Percentiles rank a stretch among this genome's conserved stretches.
These are phyloP conservation scores for Camellia oleifera DNA, from an alignment of 179 eudicot genomes.

Conservation along the genomic window DNA sequence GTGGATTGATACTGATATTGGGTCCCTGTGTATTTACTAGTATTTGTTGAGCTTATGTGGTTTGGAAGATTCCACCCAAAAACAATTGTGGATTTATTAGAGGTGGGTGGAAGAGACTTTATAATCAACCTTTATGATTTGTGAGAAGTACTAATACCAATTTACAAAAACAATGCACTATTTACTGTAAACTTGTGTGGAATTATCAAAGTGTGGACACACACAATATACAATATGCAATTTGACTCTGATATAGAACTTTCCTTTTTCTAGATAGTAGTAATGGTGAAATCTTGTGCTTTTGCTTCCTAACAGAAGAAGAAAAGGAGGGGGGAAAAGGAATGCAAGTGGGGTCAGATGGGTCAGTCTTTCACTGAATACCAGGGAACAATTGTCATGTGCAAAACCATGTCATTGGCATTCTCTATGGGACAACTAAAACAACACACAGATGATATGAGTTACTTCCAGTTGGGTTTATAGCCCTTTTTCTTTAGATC, in stretches of 20 bases:
- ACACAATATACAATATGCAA: conserved; percentile 20
- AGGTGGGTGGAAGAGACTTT: conserved; percentile 7
- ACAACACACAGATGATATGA: too few relatives aligned
- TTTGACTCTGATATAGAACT: conserved; percentile 24
- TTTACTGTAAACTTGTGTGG: background rate
- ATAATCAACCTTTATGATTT: background rate
- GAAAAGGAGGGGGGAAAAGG: conserved; percentile 13
- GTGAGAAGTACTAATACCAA: background rate
- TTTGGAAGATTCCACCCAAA: background rate
- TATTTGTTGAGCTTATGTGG: background rate
- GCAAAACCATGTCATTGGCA: conserved; percentile 34
- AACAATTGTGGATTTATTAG: background rate
- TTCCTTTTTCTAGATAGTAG: background rate
- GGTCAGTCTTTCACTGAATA: conserved; percentile 51
- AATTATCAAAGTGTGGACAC: conserved; percentile 4
- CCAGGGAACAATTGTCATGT: conserved; percentile 37
- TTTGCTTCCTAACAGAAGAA: conserved; percentile 27
- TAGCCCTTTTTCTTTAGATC: conserved; percentile 14
- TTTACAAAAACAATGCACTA: too few relatives aligned
- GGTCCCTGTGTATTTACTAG: background rate
- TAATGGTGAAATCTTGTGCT: conserved; percentile 43
- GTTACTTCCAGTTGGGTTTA: background rate
- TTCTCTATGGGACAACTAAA: conserved; percentile 6
- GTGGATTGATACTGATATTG: background rate
- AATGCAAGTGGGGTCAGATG: conserved; percentile 31